Percentiles rank a stretch among this genome's conserved stretches.
phyloP scores from a whole-genome alignment of 2,329 filamentous ascomycete genomes.

The Pseudogymnoascus sp. region DNA sequence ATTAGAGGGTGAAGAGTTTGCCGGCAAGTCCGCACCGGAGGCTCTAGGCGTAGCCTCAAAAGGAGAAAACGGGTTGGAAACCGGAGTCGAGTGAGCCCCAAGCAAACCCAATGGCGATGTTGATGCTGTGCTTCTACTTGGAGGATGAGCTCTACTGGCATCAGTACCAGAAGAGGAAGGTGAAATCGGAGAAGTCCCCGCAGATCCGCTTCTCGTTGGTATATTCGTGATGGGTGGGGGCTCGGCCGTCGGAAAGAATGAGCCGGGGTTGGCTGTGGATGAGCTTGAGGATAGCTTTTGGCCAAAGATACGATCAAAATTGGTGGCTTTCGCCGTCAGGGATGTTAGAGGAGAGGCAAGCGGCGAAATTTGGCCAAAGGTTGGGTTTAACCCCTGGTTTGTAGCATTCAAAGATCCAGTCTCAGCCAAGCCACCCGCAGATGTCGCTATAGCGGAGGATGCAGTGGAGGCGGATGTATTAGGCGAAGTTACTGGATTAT shows the following conservation, averaged over 20 bases:
- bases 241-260: not conserved
- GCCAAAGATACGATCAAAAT: not conserved
- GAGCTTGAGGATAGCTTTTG: not conserved
- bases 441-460: not conserved
- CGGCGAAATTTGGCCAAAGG: not conserved
- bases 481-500: not conserved
- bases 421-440: not conserved
- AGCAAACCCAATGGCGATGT: not conserved
- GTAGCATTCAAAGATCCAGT: not conserved
- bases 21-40: not conserved
- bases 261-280: not conserved
- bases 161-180: conserved; percentile 34
- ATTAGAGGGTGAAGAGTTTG: not conserved
- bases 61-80: not conserved
- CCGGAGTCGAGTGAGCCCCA: not conserved
- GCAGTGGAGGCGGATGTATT: not conserved
- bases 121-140: not conserved
- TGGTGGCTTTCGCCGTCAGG: not conserved
- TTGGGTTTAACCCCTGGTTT: not conserved
- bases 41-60: not conserved
- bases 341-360: not conserved
- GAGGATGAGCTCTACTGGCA: conserved; percentile 28
- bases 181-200: conserved; percentile 1
- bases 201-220: not conserved
- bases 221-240: not conserved